These are phyloP conservation scores for Casuarina glauca DNA, from an alignment of 306 rosid species.

Conservation along the genomic window DNA sequence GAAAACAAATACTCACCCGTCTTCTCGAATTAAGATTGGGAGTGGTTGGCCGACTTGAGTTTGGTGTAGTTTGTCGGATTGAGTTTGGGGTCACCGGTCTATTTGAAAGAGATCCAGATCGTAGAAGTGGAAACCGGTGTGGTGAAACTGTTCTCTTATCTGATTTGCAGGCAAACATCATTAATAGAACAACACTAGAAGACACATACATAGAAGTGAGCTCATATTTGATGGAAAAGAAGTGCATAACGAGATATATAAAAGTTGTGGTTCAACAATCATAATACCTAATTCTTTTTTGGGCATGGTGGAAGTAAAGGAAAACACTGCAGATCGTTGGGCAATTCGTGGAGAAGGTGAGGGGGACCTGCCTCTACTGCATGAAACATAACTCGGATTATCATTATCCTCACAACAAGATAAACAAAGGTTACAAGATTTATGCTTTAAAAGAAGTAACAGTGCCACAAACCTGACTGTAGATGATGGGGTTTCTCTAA, in stretches of 20 bases:
- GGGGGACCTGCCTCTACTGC: slow-evolving; percentile 76
- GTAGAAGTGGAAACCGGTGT: slow-evolving; percentile 88
- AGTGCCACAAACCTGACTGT: slow-evolving; percentile 49
- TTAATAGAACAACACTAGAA: slow-evolving; percentile 21
- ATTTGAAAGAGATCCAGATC: slow-evolving; percentile 82
- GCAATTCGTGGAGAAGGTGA: slow-evolving; percentile 60
- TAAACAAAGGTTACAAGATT: slow-evolving; percentile 10
- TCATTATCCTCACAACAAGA: slow-evolving; percentile 18
- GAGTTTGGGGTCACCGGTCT: slow-evolving; percentile 66
- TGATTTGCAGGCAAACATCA: slow-evolving; percentile 38
- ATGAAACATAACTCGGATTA: slow-evolving; percentile 15
- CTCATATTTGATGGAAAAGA: slow-evolving; percentile 5
- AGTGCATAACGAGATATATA: not conserved
- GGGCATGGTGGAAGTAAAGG: slow-evolving; percentile 76
- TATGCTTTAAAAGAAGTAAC: slow-evolving; percentile 12
- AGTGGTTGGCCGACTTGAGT: slow-evolving; percentile 80
- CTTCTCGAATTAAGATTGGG: slow-evolving; percentile 69
- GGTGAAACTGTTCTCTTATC: slow-evolving; percentile 91
- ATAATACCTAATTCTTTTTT: slow-evolving; percentile 65
- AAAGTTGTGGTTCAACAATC: not conserved
- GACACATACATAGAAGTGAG: not conserved
- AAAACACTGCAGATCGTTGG: slow-evolving; percentile 60
- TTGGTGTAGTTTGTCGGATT: slow-evolving; percentile 75
- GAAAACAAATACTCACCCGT: slow-evolving; percentile 51
- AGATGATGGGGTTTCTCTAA: slow-evolving; percentile 78